Conservation (phyloP, 768 basidiomycete genomes). For the Phanerochaete sordida region DNA sequence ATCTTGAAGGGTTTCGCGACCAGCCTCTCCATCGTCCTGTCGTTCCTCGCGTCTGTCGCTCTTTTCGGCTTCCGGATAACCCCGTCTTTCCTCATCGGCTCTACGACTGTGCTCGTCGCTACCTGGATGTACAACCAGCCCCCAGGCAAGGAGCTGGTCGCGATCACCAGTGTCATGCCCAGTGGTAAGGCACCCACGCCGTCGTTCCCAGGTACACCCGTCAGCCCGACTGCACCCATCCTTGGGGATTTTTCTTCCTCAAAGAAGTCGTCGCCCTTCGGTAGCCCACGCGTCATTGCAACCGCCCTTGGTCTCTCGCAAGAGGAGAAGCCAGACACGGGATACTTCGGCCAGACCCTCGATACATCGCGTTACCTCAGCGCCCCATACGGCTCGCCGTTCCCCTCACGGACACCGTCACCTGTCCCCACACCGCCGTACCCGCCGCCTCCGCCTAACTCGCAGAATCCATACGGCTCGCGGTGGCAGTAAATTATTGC, state of each 20-base stretch:
- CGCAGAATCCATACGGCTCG: slow-evolving; percentile 14
- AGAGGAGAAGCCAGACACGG: slow-evolving; percentile 17
- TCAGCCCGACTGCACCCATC: slow-evolving; percentile 52
- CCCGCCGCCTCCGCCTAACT: slow-evolving; percentile 17
- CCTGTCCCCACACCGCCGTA: slow-evolving; percentile 29
- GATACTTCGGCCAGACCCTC: slow-evolving; percentile 37
- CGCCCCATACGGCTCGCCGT: slow-evolving; percentile 48
- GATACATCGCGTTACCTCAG: slow-evolving; percentile 43
- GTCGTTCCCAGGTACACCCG: slow-evolving; percentile 39
- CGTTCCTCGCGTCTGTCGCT: slow-evolving; percentile 87
- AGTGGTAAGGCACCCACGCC: slow-evolving; percentile 31
- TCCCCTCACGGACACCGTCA: slow-evolving; percentile 46
- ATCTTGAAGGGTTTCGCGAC: slow-evolving; percentile 95
- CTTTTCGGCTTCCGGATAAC: slow-evolving; percentile 91
- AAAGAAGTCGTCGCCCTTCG: slow-evolving; percentile 42
- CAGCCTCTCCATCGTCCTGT: slow-evolving; percentile 88
- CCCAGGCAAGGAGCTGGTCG: slow-evolving; percentile 33
- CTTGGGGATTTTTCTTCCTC: slow-evolving; percentile 50
- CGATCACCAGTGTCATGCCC: slow-evolving; percentile 31
- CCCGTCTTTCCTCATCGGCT: slow-evolving; percentile 80
- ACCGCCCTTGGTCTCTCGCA: slow-evolving; percentile 38
- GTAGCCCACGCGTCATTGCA: slow-evolving; percentile 47
- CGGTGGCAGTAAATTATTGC: slow-evolving; percentile 16
- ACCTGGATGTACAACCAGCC: slow-evolving; percentile 93
- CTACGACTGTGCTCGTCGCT: slow-evolving; percentile 76